These are phyloP conservation scores for Penicillium parvum DNA, from an alignment of 495 filamentous ascomycete genomes.

Conservation along the genomic window DNA sequence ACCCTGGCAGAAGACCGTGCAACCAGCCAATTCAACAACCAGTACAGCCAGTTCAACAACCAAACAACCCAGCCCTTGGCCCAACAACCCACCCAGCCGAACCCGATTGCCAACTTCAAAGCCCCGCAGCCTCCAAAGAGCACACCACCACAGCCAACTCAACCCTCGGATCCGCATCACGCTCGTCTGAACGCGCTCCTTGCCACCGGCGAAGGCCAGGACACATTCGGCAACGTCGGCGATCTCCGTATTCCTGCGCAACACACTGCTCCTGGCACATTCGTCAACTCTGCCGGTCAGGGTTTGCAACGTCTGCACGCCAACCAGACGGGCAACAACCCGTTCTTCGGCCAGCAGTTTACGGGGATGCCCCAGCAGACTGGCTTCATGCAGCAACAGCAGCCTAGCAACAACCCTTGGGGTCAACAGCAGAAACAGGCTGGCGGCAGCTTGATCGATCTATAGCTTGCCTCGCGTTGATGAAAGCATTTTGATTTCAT, in stretches of 20 bases:
- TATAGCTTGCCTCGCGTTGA: too few species aligned
- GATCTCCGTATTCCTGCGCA: slow-evolving; percentile 93
- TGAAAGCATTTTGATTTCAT: too few species aligned
- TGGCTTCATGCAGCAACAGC: slow-evolving; percentile 55
- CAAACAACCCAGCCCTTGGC: slow-evolving; percentile 21
- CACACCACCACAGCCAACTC: slow-evolving; percentile 41
- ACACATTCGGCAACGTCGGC: slow-evolving; percentile 95
- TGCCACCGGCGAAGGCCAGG: slow-evolving; percentile 80
- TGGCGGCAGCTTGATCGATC: slow-evolving; percentile 85
- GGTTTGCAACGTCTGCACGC: slow-evolving; percentile 64
- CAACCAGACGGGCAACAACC: slow-evolving; percentile 84
- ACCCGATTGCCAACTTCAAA: slow-evolving; percentile 53
- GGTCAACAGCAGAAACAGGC: slow-evolving; percentile 58
- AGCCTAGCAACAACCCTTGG: slow-evolving; percentile 66
- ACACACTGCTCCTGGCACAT: slow-evolving; percentile 94
- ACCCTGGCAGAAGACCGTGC: slow-evolving; percentile 68
- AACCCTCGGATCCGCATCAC: slow-evolving; percentile 65
- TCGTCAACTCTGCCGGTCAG: slow-evolving; percentile 89
- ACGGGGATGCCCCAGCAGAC: slow-evolving; percentile 55
- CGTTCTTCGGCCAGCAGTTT: slow-evolving; percentile 78
- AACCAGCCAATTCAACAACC: slow-evolving; percentile 50
- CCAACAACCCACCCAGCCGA: slow-evolving; percentile 25
- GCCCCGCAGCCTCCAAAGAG: slow-evolving; percentile 44
- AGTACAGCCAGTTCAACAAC: slow-evolving; percentile 37
- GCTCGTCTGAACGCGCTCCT: slow-evolving; percentile 89